Base-by-base conservation (phyloP, 176 grass and related monocot genomes). In the Aegilops speltoides region DNA sequence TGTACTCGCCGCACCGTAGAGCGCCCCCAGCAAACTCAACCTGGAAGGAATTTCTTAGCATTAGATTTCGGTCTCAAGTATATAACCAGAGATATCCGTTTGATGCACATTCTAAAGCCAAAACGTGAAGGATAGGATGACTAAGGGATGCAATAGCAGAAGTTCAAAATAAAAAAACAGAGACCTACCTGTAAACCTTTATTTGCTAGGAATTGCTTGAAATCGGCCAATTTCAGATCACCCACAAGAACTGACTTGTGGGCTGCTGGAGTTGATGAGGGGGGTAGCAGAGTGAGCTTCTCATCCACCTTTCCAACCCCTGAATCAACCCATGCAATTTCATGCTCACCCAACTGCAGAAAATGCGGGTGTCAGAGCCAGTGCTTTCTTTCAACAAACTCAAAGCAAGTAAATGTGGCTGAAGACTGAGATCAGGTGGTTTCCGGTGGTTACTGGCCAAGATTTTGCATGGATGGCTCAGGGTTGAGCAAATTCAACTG, bases 241-340 rank as follows among this genome's bases (percentile, higher is more conserved):
- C 96, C 96, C 57, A 98, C 91, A 17, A 92, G 93, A 83, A 98
- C 96, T 54, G 96, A 92, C 50, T 98, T 98, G 81, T 98, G 96
- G 70, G 81, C 34, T 89, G 93, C 84, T 11, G 91, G 90, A 7
- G 66, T 76, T 60, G 91, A 91, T 17, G 91, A 85, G 10, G 88
- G 89, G 43, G 96, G 90, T n/a, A 93, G 75, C 26, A 98, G 81
- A 74, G 82, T 92, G 79, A 95, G 88, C 81, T 90, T 98, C 41
- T 95, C 89, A 41, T 91, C 71, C 64, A 77, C 84, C 77, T 91
- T 95, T 86, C 93, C 93, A 50, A 93, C 84, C 79, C 90, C 87
- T 16, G 93, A 89, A 92, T 98, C 93, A 8, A 92, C 56, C 96
- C 96, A 98, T 68, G 96, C 90, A 79, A 98, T 98, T 87, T 98